Conservation (phyloP, 495 filamentous ascomycete genomes). For the Podospora didyma region DNA sequence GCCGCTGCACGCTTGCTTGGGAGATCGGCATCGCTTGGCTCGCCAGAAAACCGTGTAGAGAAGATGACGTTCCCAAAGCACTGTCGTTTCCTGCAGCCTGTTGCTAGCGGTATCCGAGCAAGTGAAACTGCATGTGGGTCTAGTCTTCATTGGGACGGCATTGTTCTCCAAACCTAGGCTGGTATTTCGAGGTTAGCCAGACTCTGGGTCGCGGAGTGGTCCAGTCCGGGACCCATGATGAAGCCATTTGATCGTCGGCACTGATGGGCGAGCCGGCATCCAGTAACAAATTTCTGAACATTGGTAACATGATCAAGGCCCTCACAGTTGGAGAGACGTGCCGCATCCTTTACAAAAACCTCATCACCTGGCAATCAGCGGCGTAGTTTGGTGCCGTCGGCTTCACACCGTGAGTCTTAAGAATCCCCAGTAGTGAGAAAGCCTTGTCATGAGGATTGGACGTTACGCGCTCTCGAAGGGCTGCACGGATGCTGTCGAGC, state of each 20-base stretch:
- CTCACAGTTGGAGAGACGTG: background rate
- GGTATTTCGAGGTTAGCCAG: constrained; percentile 4
- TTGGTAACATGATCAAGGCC: background rate
- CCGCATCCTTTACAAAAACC: too few species aligned
- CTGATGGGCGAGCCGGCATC: background rate
- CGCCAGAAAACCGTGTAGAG: too few species aligned
- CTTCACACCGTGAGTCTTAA: background rate
- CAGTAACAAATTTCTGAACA: background rate
- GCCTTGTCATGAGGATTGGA: constrained; percentile 5
- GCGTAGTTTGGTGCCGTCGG: constrained; percentile 6
- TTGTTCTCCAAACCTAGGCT: too few species aligned
- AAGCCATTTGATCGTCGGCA: background rate
- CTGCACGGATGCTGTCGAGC: background rate
- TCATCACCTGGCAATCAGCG: background rate
- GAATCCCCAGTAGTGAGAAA: constrained; percentile 5
- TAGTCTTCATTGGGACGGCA: too few species aligned
- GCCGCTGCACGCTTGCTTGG: too few species aligned
- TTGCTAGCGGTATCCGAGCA: too few species aligned
- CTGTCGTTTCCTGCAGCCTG: too few species aligned
- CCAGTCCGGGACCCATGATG: constrained; percentile 12
- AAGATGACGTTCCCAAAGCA: too few species aligned
- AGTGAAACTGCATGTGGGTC: too few species aligned
- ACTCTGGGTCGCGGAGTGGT: background rate
- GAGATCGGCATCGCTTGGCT: too few species aligned
- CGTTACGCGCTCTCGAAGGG: constrained; percentile 5